Evolutionary conservation across 768 basidiomycete species (phyloP), one percentile per base, ranked within the genome.

Genomic region (Suillus placidus): DNA sequence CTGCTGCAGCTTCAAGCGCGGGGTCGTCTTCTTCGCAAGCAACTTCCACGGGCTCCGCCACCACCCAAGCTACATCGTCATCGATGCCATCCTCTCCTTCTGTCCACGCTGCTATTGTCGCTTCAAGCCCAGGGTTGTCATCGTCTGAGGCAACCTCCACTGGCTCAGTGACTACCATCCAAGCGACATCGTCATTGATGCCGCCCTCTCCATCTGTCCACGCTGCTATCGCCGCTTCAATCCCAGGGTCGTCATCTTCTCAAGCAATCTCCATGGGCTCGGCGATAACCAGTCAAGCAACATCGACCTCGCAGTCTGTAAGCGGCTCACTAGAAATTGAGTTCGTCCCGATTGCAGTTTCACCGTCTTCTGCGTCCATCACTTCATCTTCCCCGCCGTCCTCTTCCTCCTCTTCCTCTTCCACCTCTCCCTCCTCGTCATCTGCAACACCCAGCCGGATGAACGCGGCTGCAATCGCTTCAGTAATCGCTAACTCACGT

Each of bases 281-380:
- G 32, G 6, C 12, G 61, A 42, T 65, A 5, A 45, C 60, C 6
- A 40, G 57, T 12, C 66, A 52, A 37, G 30, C 23, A 6, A 56
- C 54, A 5, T 54, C 62, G 32, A 43, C n/a, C 12, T 49, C 64
- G 40, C 65, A 61, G 13, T 20, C 32, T 20, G 20, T 55, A 34
- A 55, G 12, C 3, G 61, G 69, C 42, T 67, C 76, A 1, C 66
- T 75, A 42, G 63, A 69, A 47, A 49, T 75, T 8, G 72, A 75
- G 51, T 43, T 75, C 26, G 66, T 74, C 13, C 71, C 69, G 2
- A 20, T 64, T 20, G 20, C 55, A 23, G 30, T 60, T 14, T 65
- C 72, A 8, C 45, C 35, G 2, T 55, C 66, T 8, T 12, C 35
- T 7, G 49, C 20, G 12, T n/a, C 34, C 34, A 55, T 35, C 18